Evolutionary conservation across 2,329 filamentous ascomycete species (phyloP), one percentile per base, ranked within the genome.

Genomic region (Alternaria novae-zelandiae): DNA sequence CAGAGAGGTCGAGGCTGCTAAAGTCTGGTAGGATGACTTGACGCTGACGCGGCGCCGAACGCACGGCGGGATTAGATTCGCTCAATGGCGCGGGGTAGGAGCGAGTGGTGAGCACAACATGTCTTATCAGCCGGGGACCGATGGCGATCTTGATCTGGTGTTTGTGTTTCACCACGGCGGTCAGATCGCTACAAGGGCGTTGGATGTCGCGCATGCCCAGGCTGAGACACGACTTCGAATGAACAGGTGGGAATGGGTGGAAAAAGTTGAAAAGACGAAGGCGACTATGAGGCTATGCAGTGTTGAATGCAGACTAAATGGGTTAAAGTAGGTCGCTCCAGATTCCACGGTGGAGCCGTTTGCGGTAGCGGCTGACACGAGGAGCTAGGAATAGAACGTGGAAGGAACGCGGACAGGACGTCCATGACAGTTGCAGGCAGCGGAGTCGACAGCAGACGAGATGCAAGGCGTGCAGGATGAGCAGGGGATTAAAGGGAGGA

Each of bases 91-190:
- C 58, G 58, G 58, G 58, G 58, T 57, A 61, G 44, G 58, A 44
- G 23, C 53, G 44, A 57, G 53, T 43, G 25, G 51, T 57, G 58
- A 25, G 53, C 58, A 55, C 46, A 23, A 36, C 58, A 50, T 53
- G 36, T 30, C n/a, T 55, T 50, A 20, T 57, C 32, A 55, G 45
- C 28, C 17, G 53, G 44, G 36, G 53, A n/a, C 58, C 23, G 28
- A 61, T 53, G 59, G 32, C 54, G 23, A 53, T 51, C 17, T 53
- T 47, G 23, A 53, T 51, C 13, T 53, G n/a, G 41, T 58, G 59
- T 45, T 41, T 17, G 54, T 57, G 59, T 62, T 62, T 62, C 59
- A 62, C 47, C n/a, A 60, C 51, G 30, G 43, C 57, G 36, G 23
- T 43, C 56, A 56, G 30, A 32, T 32, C 17, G 51, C 30, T 43